Conservation (phyloP, 164 flowering plant genomes). For the Taxillus chinensis region DNA sequence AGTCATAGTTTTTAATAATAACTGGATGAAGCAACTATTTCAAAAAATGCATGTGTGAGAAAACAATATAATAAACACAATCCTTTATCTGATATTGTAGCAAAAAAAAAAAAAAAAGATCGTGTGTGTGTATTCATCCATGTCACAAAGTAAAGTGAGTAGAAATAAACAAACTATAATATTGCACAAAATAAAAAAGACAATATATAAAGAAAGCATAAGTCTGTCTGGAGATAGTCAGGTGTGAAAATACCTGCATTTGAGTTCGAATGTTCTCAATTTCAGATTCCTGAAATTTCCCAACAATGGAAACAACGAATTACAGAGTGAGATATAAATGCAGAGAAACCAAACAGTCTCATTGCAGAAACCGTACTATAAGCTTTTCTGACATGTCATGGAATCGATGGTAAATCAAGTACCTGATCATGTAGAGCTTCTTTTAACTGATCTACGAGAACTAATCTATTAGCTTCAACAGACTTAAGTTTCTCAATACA, state of each 20-base stretch:
- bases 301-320: conserved; percentile 10
- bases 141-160: too few species aligned
- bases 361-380: background rate
- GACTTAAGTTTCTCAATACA: conserved; percentile 77
- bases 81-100: too few species aligned
- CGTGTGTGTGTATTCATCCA: too few species aligned
- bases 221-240: background rate
- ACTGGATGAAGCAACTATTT: too few species aligned
- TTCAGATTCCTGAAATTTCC: conserved; percentile 67
- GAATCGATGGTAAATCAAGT: conserved; percentile 4
- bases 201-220: background rate
- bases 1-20: too few species aligned
- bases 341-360: background rate
- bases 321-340: background rate
- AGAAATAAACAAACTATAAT: too few species aligned
- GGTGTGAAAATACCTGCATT: conserved; percentile 54
- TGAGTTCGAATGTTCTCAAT: conserved; percentile 87
- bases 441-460: conserved; percentile 67
- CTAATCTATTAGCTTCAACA: conserved; percentile 59
- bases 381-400: background rate
- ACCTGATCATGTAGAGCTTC: conserved; percentile 88
- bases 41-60: too few species aligned
- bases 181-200: background rate
- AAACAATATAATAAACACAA: too few species aligned
- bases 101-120: too few species aligned